These are phyloP conservation scores for Leucosporidium creatinivorum DNA, from an alignment of 768 basidiomycete genomes.

Conservation along the genomic window DNA sequence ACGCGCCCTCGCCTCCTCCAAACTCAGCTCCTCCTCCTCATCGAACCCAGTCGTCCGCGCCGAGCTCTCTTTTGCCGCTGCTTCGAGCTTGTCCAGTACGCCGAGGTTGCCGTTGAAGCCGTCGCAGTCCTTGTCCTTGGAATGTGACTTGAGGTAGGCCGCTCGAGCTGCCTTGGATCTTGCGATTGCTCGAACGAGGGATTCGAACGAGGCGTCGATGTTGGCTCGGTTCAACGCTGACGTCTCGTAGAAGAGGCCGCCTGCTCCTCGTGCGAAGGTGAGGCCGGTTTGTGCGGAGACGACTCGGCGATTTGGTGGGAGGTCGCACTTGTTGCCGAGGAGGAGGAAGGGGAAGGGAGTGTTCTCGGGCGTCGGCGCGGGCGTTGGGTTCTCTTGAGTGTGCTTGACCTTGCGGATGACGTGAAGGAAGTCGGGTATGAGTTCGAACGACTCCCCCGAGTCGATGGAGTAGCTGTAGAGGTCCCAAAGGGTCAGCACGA, in stretches of 20 bases:
- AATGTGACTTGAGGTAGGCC: neutral
- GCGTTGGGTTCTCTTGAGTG: conserved; percentile 9
- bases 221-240: conserved; percentile 95
- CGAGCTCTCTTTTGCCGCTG: neutral
- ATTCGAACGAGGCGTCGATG: conserved; percentile 89
- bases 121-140: neutral
- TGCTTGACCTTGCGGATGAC: conserved; percentile 22
- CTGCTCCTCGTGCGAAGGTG: conserved; percentile 1
- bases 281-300: neutral
- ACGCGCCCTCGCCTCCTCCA: neutral
- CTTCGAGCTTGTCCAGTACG: conserved; percentile 1
- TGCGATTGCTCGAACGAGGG: conserved; percentile 86
- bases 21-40: conserved; percentile 2
- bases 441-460: conserved; percentile 15
- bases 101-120: conserved; percentile 20
- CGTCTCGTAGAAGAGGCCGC: conserved; percentile 68
- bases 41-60: conserved; percentile 3
- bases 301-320: neutral
- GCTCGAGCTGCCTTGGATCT: conserved; percentile 56
- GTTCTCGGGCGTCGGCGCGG: conserved; percentile 18
- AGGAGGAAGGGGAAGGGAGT: conserved; percentile 29
- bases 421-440: neutral
- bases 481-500: neutral
- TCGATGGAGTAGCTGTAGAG: conserved; percentile 24
- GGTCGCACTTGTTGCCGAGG: conserved; percentile 29